Conservation (phyloP, 2,329 filamentous ascomycete genomes). For the Berkeleyomyces basicola region DNA sequence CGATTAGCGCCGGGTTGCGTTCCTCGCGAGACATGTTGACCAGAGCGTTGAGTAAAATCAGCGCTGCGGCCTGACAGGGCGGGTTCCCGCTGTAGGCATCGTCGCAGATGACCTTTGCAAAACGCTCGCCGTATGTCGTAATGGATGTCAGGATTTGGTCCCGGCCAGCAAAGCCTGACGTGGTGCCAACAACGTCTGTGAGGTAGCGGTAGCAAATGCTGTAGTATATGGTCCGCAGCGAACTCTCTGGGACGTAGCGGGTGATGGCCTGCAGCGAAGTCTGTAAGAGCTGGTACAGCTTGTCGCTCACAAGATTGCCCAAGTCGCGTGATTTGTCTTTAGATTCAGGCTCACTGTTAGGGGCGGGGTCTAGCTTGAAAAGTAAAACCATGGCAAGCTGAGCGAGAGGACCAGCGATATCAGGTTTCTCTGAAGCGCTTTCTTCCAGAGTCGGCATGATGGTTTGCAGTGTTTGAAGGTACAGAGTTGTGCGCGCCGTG, state of each 20-base stretch:
- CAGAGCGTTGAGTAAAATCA: slow-evolving; percentile 67
- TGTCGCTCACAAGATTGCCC: slow-evolving; percentile 68
- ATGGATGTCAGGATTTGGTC: slow-evolving; percentile 57
- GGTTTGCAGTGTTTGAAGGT: slow-evolving; percentile 72
- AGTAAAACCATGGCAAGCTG: slow-evolving; percentile 58
- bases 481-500: slow-evolving; percentile 55
- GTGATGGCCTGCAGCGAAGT: slow-evolving; percentile 66
- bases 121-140: slow-evolving; percentile 49
- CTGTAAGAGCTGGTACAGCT: slow-evolving; percentile 82
- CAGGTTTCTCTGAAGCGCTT: slow-evolving; percentile 50
- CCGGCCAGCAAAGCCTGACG: slow-evolving; percentile 25
- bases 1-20: slow-evolving; percentile 57
- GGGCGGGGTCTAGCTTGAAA: slow-evolving; percentile 46
- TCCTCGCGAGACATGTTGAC: slow-evolving; percentile 58
- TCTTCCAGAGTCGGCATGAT: slow-evolving; percentile 76
- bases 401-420: slow-evolving; percentile 59
- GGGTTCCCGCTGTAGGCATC: slow-evolving; percentile 78
- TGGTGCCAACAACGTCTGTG: slow-evolving; percentile 43
- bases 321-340: slow-evolving; percentile 22
- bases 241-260: slow-evolving; percentile 51
- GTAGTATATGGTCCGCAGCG: slow-evolving; percentile 73
- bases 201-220: slow-evolving; percentile 81
- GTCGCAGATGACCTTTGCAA: slow-evolving; percentile 79
- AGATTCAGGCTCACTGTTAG: slow-evolving; percentile 15
- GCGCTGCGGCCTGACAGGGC: slow-evolving; percentile 65